phyloP scores from a whole-genome alignment of 352 stramenopile genomes.

The Peronosclerospora sorghi region DNA sequence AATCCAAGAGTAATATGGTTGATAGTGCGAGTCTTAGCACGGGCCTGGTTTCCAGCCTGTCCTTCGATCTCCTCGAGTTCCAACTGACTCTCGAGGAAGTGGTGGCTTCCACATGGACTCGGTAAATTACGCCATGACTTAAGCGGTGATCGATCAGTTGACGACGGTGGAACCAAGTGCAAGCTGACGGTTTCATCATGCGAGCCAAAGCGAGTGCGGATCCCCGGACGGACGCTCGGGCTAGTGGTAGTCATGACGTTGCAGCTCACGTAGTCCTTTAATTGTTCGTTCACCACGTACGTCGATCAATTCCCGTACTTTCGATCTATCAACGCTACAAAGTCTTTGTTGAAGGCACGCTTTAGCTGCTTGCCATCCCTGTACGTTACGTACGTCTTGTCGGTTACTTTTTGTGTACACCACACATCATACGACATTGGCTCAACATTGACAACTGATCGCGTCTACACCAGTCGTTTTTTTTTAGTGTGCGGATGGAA shows the following conservation, averaged over 20 bases:
- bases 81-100: constrained; percentile 35
- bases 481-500: too few relatives aligned
- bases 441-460: background rate
- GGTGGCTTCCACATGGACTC: constrained; percentile 34
- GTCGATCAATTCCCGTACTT: background rate
- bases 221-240: constrained; percentile 4
- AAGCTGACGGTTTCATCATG: constrained; percentile 34
- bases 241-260: constrained; percentile 7
- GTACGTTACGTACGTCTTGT: background rate
- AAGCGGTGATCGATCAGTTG: constrained; percentile 57
- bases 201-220: constrained; percentile 61
- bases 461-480: constrained; percentile 24
- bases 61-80: constrained; percentile 30
- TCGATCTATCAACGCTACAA: constrained; percentile 2
- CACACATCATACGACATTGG: constrained; percentile 1
- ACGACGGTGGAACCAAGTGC: constrained; percentile 64
- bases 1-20: constrained; percentile 76
- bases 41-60: constrained; percentile 15
- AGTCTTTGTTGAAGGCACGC: constrained; percentile 2
- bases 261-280: background rate
- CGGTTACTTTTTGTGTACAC: background rate
- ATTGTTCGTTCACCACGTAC: background rate
- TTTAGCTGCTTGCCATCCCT: constrained; percentile 5
- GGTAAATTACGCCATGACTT: constrained; percentile 67
- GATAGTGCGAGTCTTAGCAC: constrained; percentile 49